phyloP scores from a whole-genome alignment of 2,329 filamentous ascomycete genomes.

The Cercospora sp. region DNA sequence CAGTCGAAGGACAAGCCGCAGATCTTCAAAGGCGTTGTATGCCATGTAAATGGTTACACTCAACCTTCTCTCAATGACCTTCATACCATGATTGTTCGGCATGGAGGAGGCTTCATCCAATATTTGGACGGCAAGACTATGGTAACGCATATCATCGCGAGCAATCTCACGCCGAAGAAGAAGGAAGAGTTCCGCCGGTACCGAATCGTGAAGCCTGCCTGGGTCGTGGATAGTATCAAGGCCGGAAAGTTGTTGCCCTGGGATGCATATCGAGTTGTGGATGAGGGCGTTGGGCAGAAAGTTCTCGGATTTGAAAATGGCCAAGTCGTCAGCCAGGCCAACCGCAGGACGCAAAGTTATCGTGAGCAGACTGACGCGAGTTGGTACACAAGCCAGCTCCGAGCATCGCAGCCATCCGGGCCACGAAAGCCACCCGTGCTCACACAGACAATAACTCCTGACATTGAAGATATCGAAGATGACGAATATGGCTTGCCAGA shows the following conservation, averaged over 20 bases:
- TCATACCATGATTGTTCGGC: slow-evolving; percentile 80
- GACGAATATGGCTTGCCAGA: slow-evolving; percentile 35
- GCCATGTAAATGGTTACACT: slow-evolving; percentile 92
- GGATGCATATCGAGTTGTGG: slow-evolving; percentile 79
- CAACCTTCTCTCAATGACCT: slow-evolving; percentile 89
- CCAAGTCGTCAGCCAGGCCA: slow-evolving; percentile 66
- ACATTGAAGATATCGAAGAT: slow-evolving; percentile 35
- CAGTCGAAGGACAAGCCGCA: slow-evolving; percentile 68
- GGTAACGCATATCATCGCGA: slow-evolving; percentile 91
- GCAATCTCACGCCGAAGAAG: slow-evolving; percentile 88
- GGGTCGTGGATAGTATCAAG: slow-evolving; percentile 86
- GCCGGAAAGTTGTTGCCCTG: slow-evolving; percentile 82
- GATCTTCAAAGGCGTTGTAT: slow-evolving; percentile 88
- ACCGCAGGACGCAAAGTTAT: slow-evolving; percentile 64
- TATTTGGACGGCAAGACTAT: slow-evolving; percentile 93
- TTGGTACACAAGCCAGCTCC: slow-evolving; percentile 76
- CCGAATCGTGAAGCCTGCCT: slow-evolving; percentile 89
- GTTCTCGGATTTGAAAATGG: slow-evolving; percentile 65
- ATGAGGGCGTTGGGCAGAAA: slow-evolving; percentile 81
- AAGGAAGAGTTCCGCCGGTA: slow-evolving; percentile 83
- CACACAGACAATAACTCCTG: slow-evolving; percentile 38
- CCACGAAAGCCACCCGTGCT: slow-evolving; percentile 22
- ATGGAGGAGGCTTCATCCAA: slow-evolving; percentile 94
- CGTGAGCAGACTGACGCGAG: slow-evolving; percentile 77
- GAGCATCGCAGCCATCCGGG: slow-evolving; percentile 16